These are phyloP conservation scores for Fusarium devonianum DNA, from an alignment of 2,329 filamentous ascomycete genomes.

Conservation along the genomic window DNA sequence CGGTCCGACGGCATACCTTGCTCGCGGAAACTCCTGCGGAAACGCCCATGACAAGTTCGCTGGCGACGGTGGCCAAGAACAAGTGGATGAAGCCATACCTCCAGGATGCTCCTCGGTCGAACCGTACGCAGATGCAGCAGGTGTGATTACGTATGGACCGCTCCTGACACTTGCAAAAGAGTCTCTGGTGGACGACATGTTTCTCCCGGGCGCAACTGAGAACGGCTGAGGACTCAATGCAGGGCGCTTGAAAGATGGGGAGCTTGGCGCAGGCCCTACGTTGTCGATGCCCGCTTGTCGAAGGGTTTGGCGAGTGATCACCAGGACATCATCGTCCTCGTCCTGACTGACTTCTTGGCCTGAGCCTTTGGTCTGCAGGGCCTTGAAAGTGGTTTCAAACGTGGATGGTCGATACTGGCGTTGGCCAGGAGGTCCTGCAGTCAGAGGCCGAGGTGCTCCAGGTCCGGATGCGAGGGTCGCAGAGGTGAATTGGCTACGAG, in stretches of 20 bases:
- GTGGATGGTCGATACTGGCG: conserved; percentile 57
- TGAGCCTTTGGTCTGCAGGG: conserved; percentile 40
- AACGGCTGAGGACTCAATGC: conserved; percentile 3
- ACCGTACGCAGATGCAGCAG: background rate
- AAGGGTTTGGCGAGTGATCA: conserved; percentile 35
- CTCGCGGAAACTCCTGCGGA: conserved; percentile 1
- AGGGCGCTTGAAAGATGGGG: conserved; percentile 6
- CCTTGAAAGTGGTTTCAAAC: conserved; percentile 50
- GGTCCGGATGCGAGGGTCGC: conserved; percentile 44
- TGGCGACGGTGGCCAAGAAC: conserved; percentile 12
- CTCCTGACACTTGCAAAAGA: conserved; percentile 4
- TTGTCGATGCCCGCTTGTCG: conserved; percentile 36
- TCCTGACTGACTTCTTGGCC: conserved; percentile 37
- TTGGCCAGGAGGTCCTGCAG: conserved; percentile 62
- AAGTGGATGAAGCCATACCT: conserved; percentile 2
- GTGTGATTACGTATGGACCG: background rate
- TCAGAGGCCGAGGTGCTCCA: conserved; percentile 59
- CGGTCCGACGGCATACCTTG: conserved; percentile 28
- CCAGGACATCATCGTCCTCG: conserved; percentile 37
- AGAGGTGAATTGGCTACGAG: conserved; percentile 19
- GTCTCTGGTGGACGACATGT: background rate
- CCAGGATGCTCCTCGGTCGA: conserved; percentile 1
- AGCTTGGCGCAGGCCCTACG: conserved; percentile 16
- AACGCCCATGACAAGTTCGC: conserved; percentile 11
- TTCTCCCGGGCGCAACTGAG: background rate